A percentile compares a stretch with the other conserved stretches of the same genome.
Conservation (phyloP, 495 filamentous ascomycete species). For the Beverwykella pulmonaria region DNA sequence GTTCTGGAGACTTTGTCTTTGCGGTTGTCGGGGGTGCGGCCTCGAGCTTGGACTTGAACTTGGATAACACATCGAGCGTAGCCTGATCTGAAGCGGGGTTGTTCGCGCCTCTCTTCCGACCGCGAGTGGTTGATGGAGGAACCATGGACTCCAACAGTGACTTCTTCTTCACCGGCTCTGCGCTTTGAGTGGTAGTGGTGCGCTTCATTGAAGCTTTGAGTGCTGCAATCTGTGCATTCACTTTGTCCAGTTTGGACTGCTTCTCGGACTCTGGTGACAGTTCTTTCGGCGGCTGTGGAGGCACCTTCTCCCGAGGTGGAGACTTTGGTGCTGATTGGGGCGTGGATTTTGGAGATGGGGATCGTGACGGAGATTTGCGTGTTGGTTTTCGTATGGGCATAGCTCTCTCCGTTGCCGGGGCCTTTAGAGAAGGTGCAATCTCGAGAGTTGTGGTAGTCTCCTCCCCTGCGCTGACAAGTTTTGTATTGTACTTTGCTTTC, state of each 20-base stretch:
- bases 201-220: conserved; percentile 93
- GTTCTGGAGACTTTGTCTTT: conserved; percentile 42
- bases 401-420: conserved; percentile 40
- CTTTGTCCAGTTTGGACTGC: conserved; percentile 68
- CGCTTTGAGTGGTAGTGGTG: conserved; percentile 61
- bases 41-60: conserved; percentile 79
- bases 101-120: conserved; percentile 70
- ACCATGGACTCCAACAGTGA: conserved; percentile 78
- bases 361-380: conserved; percentile 47
- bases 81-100: conserved; percentile 60
- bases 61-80: conserved; percentile 67
- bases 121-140: conserved; percentile 75
- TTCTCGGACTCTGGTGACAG: conserved; percentile 53
- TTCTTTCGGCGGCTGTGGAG: conserved; percentile 23
- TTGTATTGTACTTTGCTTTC: conserved; percentile 89
- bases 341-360: conserved; percentile 41
- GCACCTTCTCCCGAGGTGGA: conserved; percentile 15
- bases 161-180: conserved; percentile 62
- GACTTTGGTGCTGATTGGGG: conserved; percentile 14
- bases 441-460: conserved; percentile 34
- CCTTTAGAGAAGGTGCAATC: conserved; percentile 37
- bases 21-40: conserved; percentile 28
- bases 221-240: conserved; percentile 88
- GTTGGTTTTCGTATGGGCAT: conserved; percentile 33
- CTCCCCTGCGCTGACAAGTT: conserved; percentile 67